Conservation (phyloP, 1,139 yeast genomes). For the Kodamaea fungicola region DNA sequence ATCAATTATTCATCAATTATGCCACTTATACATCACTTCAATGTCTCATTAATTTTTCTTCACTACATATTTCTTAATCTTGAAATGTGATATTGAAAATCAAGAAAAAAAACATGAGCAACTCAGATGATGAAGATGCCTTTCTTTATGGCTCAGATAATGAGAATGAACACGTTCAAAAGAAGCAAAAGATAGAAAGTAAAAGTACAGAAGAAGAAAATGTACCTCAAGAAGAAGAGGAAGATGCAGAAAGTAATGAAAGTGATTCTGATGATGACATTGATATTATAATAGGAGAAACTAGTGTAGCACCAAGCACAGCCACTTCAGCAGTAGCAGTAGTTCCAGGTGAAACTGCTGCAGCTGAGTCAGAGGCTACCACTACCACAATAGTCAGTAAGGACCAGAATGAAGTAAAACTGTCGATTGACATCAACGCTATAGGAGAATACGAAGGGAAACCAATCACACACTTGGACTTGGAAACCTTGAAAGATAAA, state of each 20-base stretch:
- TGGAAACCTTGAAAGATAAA: constrained; percentile 82
- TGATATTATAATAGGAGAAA: constrained; percentile 32
- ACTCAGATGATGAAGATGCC: constrained; percentile 73
- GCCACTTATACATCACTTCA: too few species aligned
- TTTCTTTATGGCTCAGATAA: constrained; percentile 78
- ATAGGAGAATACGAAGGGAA: constrained; percentile 80
- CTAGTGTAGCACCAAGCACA: constrained; percentile 20
- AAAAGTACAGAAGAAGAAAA: constrained; percentile 19
- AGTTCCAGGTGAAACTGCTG: constrained; percentile 11
- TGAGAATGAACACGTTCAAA: constrained; percentile 26
- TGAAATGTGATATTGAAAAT: neutral
- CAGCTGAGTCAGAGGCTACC: constrained; percentile 25
- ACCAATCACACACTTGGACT: constrained; percentile 79
- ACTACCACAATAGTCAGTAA: constrained; percentile 34
- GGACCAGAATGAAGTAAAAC: constrained; percentile 28
- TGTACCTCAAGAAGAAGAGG: constrained; percentile 14
- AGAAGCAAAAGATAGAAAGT: constrained; percentile 16
- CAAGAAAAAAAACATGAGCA: constrained; percentile 10
- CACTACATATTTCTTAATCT: too few species aligned
- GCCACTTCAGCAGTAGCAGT: constrained; percentile 18
- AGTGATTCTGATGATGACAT: constrained; percentile 49
- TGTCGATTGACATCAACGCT: constrained; percentile 66
- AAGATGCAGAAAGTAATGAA: constrained; percentile 16
- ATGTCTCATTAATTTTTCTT: too few species aligned
- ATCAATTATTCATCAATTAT: too few species aligned